These are phyloP conservation scores for Candida bentonensis DNA, from an alignment of 805 yeast genomes.

Conservation along the genomic window DNA sequence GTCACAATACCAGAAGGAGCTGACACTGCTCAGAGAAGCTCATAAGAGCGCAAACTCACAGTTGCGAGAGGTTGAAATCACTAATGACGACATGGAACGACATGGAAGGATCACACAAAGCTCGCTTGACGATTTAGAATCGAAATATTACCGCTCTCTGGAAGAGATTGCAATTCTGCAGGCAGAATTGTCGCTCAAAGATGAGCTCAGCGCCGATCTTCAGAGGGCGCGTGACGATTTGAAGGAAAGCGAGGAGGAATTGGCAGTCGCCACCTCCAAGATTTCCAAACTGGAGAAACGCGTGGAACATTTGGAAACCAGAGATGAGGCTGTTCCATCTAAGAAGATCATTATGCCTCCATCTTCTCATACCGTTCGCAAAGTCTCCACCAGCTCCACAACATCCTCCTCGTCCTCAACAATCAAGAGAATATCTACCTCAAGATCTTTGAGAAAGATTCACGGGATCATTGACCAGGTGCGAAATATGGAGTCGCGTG, in stretches of 20 bases:
- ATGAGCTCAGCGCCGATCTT: slow-evolving; percentile 15
- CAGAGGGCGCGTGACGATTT: slow-evolving; percentile 22
- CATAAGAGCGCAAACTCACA: slow-evolving; percentile 19
- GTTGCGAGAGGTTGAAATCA: slow-evolving; percentile 29
- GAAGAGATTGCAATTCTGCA: slow-evolving; percentile 29
- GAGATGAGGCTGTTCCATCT: background rate
- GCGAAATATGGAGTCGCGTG: slow-evolving; percentile 14
- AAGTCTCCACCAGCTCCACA: background rate
- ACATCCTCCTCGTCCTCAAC: background rate
- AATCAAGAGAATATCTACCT: slow-evolving; percentile 9
- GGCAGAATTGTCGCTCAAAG: slow-evolving; percentile 22
- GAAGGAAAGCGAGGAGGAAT: slow-evolving; percentile 22
- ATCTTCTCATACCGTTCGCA: background rate
- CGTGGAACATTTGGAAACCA: too few species aligned
- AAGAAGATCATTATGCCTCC: slow-evolving; percentile 1
- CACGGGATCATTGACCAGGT: slow-evolving; percentile 20
- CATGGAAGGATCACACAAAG: slow-evolving; percentile 24
- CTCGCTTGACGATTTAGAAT: slow-evolving; percentile 23
- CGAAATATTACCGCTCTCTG: slow-evolving; percentile 22
- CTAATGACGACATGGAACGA: slow-evolving; percentile 31
- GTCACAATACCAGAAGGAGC: slow-evolving; percentile 13
- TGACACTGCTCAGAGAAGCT: slow-evolving; percentile 19
- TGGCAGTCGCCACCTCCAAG: slow-evolving; percentile 9
- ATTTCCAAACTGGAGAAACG: slow-evolving; percentile 4
- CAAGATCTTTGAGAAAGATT: slow-evolving; percentile 15